These are phyloP conservation scores for Verticillium albo-atrum DNA, from an alignment of 2,329 filamentous ascomycete species.

Conservation along the genomic window DNA sequence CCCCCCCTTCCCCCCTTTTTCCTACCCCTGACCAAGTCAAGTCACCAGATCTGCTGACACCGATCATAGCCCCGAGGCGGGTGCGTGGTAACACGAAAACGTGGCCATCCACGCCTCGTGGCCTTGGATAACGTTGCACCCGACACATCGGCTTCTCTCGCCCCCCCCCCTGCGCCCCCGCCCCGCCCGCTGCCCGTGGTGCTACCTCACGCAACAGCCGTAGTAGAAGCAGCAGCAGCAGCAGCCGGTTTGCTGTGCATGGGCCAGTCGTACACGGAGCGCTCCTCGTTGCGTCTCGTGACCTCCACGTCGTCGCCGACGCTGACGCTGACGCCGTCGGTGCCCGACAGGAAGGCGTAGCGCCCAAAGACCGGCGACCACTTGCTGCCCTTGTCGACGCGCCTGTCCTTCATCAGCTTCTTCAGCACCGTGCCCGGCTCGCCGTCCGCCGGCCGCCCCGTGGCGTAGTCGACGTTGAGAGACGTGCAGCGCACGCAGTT, in stretches of 20 bases:
- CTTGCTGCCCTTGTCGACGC: constrained; percentile 64
- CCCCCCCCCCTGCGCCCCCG: too few species aligned
- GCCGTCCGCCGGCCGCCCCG: constrained; percentile 52
- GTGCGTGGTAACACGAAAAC: too few species aligned
- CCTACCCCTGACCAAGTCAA: background rate
- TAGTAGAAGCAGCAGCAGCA: too few species aligned
- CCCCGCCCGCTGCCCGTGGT: too few species aligned
- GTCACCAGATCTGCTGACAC: too few species aligned
- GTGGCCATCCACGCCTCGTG: too few species aligned
- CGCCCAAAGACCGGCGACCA: constrained; percentile 70
- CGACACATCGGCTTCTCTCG: too few species aligned
- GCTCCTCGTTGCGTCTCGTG: constrained; percentile 41
- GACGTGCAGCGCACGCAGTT: constrained; percentile 67
- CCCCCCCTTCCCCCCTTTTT: too few species aligned
- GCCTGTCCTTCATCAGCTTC: constrained; percentile 63
- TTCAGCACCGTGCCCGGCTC: constrained; percentile 61
- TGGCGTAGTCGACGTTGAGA: constrained; percentile 67
- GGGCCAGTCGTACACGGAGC: constrained; percentile 53
- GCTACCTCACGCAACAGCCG: too few species aligned
- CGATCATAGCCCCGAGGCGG: too few species aligned
- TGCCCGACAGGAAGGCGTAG: constrained; percentile 56
- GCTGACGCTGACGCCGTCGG: constrained; percentile 28
- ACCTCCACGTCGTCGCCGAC: constrained; percentile 55
- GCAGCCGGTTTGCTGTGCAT: background rate
- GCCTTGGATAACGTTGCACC: too few species aligned